Percentiles rank a stretch among this genome's conserved stretches.
phyloP scores from a whole-genome alignment of 768 basidiomycete genomes.

The Lentinula guzmanii region DNA sequence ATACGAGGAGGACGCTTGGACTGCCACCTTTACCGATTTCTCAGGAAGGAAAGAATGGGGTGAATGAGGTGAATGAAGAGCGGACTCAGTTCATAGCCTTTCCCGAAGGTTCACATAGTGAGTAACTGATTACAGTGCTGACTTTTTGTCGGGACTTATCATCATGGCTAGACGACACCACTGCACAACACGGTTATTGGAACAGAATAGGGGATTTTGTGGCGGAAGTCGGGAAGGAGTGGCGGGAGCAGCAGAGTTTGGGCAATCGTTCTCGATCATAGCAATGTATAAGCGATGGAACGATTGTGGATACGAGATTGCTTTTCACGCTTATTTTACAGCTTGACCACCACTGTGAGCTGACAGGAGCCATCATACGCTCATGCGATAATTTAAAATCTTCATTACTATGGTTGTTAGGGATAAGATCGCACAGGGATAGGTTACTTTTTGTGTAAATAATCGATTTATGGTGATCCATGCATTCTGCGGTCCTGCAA shows the following conservation, averaged over 20 bases:
- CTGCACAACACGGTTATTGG: slow-evolving; percentile 5
- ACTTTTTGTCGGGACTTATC: neutral
- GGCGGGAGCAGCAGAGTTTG: neutral
- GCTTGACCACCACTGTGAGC: no score
- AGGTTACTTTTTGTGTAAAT: no score
- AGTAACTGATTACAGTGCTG: neutral
- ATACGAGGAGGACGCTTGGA: slow-evolving; percentile 2
- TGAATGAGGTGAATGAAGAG: neutral
- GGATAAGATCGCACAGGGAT: no score
- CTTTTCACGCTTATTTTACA: no score
- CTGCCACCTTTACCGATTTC: neutral
- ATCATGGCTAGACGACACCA: neutral
- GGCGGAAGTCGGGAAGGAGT: slow-evolving; percentile 4
- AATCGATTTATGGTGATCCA: no score
- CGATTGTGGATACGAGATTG: neutral
- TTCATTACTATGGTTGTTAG: no score
- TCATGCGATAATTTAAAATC: no score
- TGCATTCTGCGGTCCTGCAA: no score
- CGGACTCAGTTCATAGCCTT: neutral
- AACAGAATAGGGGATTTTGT: slow-evolving; percentile 3
- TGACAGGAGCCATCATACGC: no score
- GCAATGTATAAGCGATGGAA: neutral
- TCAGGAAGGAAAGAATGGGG: neutral
- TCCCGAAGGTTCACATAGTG: slow-evolving; percentile 2
- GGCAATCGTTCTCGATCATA: neutral